Evolutionary conservation across 345 rosid genomes (phyloP), one percentile per base, ranked within the genome.

Genomic region (Moricandia arvensis): DNA sequence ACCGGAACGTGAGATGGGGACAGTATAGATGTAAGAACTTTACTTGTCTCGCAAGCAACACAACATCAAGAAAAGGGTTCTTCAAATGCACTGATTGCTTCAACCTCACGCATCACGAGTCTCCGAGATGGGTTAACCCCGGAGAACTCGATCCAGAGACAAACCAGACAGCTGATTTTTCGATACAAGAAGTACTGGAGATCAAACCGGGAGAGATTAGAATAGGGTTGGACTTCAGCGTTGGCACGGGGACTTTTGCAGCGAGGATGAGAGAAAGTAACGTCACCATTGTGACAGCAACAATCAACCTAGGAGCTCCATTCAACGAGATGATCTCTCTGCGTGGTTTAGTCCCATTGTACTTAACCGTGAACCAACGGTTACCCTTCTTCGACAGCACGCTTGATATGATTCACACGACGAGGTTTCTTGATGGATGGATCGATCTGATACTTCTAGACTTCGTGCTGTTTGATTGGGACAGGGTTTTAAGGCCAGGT

Each of bases 361-460:
- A 93, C 83, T 31, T 90, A 79, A 88, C 91, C 2, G 80, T 93
- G 75, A 93, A 93, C 71, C 96, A 91, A 45, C 79, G 97, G 80
- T 83, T 90, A 18, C 97, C 97, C 0, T 90, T 93, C 83, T 90
- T 90, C 47, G 97, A 93, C 37, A 93, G 88, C 57, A 88, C 97
- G 0, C 88, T 91, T n/a, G 97, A 93, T 81, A 57, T 93, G 82
- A 84, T 90, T 60, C 98, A 90, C 81, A 90, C 93, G 3, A 91
- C 96, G 0, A 83, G 97, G 79, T 93, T 93, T 82, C 90, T 91
- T 0, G 93, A 93, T 47, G 94, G 93, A 8, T 90, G 98, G 98
- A 91, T 91, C 0, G 97, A 88, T 79, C 82, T 91, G 10, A 84
- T 90, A 54, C 88, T 91, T 37, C 86, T 91, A 4, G 97, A 87